A percentile compares a stretch with the other conserved stretches of the same genome.
These are phyloP conservation scores for Syzygium aqueum DNA, from an alignment of 345 rosid genomes.

Conservation along the genomic window DNA sequence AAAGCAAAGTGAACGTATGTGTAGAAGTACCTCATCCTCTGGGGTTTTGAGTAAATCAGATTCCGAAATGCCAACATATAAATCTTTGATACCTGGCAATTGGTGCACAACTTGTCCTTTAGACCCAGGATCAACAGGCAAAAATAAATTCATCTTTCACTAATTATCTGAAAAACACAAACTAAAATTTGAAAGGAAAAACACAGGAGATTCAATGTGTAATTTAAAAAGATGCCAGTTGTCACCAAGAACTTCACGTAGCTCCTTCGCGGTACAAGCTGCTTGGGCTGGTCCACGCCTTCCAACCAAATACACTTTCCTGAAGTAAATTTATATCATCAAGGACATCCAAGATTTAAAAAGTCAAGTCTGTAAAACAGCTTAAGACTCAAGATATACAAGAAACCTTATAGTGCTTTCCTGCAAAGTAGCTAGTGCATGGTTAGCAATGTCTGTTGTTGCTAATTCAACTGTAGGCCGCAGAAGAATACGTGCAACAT, in stretches of 20 bases:
- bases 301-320: slow-evolving; percentile 84
- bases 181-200: neutral
- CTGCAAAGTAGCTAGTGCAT: slow-evolving; percentile 65
- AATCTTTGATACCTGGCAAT: slow-evolving; percentile 46
- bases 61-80: slow-evolving; percentile 38
- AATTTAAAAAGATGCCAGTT: neutral
- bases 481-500: slow-evolving; percentile 81
- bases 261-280: slow-evolving; percentile 94
- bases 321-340: slow-evolving; percentile 14
- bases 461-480: slow-evolving; percentile 68
- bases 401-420: slow-evolving; percentile 71
- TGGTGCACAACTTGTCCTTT: neutral
- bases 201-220: neutral
- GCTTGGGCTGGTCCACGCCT: slow-evolving; percentile 98
- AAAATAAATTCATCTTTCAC: neutral
- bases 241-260: slow-evolving; percentile 84
- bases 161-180: neutral
- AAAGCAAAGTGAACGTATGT: neutral
- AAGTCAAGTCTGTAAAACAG: neutral
- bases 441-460: slow-evolving; percentile 72
- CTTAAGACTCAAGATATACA: neutral
- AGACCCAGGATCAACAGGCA: neutral
- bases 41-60: slow-evolving; percentile 49
- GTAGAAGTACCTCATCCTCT: slow-evolving; percentile 60
- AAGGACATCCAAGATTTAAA: neutral